Base-by-base conservation (phyloP, 805 yeast genomes). In the Wickerhamomyces canadensis region DNA sequence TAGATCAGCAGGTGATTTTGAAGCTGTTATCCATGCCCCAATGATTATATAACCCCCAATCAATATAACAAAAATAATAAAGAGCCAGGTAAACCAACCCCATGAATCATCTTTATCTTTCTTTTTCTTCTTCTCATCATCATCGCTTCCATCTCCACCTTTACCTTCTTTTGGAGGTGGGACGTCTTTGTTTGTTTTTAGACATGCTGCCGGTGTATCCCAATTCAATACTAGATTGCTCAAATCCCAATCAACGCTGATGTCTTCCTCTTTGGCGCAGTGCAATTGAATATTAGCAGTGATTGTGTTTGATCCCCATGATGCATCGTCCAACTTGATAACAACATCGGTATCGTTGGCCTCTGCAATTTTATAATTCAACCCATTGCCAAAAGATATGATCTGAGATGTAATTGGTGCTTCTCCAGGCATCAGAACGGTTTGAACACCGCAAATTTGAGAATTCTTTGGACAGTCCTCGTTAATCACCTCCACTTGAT, bases 21-120 rank as follows among this genome's bases (percentile, higher is more conserved):
- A 77, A 58, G 80, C 77, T 49, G 80, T 81, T 46, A 80, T 68
- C 85, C 88, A 83, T 1, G 88, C 84, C 24, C 81, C 81, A 19
- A 78, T 79, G 36, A 80, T 73, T 18, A 83, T 73, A 58, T 85
- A 89, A 29, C 78, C 76, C 32, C 87, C 79, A 49, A 84, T 70
- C 32, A 74, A 72, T 24, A 91, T 60, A 14, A 85, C 84, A 46
- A 80, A 60, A 42, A 88, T 62, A 48, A 89, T 79, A 54, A 89
- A 85, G 9, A 87, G 52, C 80, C 91, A 85, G 3, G 88, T 75
- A 55, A 89, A 76, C 72, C 89, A 76, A 36, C 95, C 93, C 80
- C 91, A 78, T 34, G 77, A 66, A 22, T 57, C 57, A 34, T 58
- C 51, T 27, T 59, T 58, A 24, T 60, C 58, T 25, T 49, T 47